These are phyloP conservation scores for Coemansia sp. DNA, from an alignment of 192 early-diverging fungal species.

Conservation along the genomic window DNA sequence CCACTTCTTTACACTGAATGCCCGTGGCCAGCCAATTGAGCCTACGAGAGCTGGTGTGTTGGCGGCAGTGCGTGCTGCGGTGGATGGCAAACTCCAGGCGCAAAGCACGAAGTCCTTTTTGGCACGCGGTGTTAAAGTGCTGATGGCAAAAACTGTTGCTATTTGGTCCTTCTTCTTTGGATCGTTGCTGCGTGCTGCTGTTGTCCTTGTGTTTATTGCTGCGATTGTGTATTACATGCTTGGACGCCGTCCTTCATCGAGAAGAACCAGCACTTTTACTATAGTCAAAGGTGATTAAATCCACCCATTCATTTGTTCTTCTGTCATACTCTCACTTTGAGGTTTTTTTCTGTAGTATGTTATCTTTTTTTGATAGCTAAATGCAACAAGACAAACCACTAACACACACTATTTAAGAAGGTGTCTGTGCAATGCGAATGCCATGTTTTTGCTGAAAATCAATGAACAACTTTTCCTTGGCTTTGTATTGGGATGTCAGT, in stretches of 20 bases:
- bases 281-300: constrained; percentile 49
- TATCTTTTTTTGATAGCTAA: background rate
- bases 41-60: constrained; percentile 44
- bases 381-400: background rate
- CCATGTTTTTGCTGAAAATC: constrained; percentile 89
- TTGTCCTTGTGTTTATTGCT: constrained; percentile 16
- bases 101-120: constrained; percentile 46
- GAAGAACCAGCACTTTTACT: constrained; percentile 10
- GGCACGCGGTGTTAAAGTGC: constrained; percentile 15
- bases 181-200: constrained; percentile 21
- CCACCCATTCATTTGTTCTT: background rate
- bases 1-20: constrained; percentile 33
- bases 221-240: constrained; percentile 22
- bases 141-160: constrained; percentile 7
- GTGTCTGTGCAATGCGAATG: constrained; percentile 63
- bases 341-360: too few species aligned
- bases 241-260: constrained; percentile 12
- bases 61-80: constrained; percentile 41
- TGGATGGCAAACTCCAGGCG: constrained; percentile 35
- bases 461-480: constrained; percentile 84
- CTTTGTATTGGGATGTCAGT: constrained; percentile 75
- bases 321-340: background rate
- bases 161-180: constrained; percentile 32
- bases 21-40: constrained; percentile 27
- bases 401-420: background rate